Evolutionary conservation across 495 filamentous ascomycete species (phyloP), one percentile per base, ranked within the genome.

Genomic region (Podospora bellae-mahoneyi): DNA sequence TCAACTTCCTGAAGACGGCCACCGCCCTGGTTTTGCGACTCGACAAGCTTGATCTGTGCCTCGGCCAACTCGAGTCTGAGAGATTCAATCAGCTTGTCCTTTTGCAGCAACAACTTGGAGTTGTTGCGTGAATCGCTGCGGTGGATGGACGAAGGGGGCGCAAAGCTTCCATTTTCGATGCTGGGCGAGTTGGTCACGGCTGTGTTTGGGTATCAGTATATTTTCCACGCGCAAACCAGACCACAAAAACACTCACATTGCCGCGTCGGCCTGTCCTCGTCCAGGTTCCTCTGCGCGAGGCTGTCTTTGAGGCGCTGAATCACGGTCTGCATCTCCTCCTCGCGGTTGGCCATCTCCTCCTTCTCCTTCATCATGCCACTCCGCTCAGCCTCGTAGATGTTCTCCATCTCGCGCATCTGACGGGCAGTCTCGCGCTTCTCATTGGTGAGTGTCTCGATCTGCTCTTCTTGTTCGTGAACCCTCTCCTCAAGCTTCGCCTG

Each of bases 41-140:
- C 94, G 58, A 97, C 91, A 13, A 97, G 85, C 74, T 96, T 97
- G 78, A 97, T 96, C 77, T 99, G 94, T 18, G 91, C 90, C 74
- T 97, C 95, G 28, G 95, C 94, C 26, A 99, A 84, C 76, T 99
- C 94, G 10, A 97, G 85, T 61, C 94, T 86, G 65, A 99, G 83
- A 2, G 90, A 92, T 75, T 99, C 94, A 71, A 99, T 97, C 65
- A 99, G 77, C 75, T 93, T 96, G 78, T 98, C 94, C 78, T 98
- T 99, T 78, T 97, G 93, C 69, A 94, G 83, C 23, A 97, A 81
- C 28, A 97, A 82, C 72, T 92, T 95, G 15, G 92, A 93, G 74
- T 91, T 94, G 71, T 92, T 94, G 61, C 89, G 86, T 30, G 94
- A 92, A 70, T 92, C 87, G 82, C 89, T 92, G 56, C 91, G 88